Percentiles rank a stretch among this genome's conserved stretches.
These are phyloP conservation scores for Tricholoma saponaceum DNA, from an alignment of 768 basidiomycete genomes.

Conservation along the genomic window DNA sequence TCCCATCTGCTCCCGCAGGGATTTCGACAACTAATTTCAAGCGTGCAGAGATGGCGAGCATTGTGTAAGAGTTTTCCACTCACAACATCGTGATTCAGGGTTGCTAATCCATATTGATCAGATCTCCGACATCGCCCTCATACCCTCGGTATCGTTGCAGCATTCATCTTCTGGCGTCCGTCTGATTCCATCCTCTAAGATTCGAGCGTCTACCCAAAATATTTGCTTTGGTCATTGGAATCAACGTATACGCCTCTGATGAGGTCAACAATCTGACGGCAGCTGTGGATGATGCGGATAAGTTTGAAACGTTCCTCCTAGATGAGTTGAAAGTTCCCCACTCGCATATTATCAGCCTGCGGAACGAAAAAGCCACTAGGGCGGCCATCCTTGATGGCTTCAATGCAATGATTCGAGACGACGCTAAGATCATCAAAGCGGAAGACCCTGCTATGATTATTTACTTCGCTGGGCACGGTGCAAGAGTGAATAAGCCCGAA, in stretches of 20 bases:
- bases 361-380: constrained; percentile 34
- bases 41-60: not conserved
- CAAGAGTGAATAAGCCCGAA: constrained; percentile 25
- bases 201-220: constrained; percentile 12
- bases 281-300: constrained; percentile 37
- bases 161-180: not conserved
- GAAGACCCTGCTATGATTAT: constrained; percentile 32
- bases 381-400: constrained; percentile 29
- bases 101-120: not conserved
- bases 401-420: constrained; percentile 15
- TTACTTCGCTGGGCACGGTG: constrained; percentile 45
- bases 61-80: not conserved
- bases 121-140: constrained; percentile 2
- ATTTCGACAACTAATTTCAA: not conserved
- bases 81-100: not conserved
- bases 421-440: constrained; percentile 13
- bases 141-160: not conserved
- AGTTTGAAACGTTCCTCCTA: constrained; percentile 29
- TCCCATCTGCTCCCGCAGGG: too few relatives aligned
- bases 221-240: constrained; percentile 41
- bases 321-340: constrained; percentile 24
- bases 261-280: constrained; percentile 24
- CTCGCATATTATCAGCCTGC: constrained; percentile 31
- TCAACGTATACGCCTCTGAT: constrained; percentile 29
- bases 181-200: not conserved